Evolutionary conservation across 1,284 basidiomycete genomes (phyloP).

Genomic region (Sanghuangporus weigelae): DNA sequence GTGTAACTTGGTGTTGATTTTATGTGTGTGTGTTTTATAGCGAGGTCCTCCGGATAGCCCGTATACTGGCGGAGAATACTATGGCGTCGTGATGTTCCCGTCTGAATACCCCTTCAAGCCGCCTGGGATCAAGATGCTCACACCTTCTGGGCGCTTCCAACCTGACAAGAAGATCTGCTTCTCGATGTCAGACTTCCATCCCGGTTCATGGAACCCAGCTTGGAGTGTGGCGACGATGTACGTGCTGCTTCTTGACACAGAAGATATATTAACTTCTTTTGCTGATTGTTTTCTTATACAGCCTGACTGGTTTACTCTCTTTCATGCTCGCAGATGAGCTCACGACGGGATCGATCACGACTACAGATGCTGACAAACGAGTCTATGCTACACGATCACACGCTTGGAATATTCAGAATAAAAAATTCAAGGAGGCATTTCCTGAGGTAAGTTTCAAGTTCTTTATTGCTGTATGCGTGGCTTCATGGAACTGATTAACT

Average conservation of each 20-base stretch:
- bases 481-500: background rate
- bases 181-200: constrained; percentile 94
- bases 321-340: constrained; percentile 98
- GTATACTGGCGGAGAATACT: constrained; percentile 90
- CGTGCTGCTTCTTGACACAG: constrained; percentile 28
- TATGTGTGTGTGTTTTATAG: constrained; percentile 34
- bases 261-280: background rate
- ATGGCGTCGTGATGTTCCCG: constrained; percentile 85
- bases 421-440: constrained; percentile 81
- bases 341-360: constrained; percentile 88
- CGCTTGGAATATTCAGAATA: constrained; percentile 76
- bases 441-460: constrained; percentile 59
- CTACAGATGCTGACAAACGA: constrained; percentile 76
- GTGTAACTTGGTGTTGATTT: constrained; percentile 14
- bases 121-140: constrained; percentile 97
- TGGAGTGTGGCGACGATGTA: constrained; percentile 93
- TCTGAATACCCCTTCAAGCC: constrained; percentile 93
- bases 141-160: constrained; percentile 90
- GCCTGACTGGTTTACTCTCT: constrained; percentile 89
- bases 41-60: constrained; percentile 92
- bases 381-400: constrained; percentile 78
- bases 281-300: constrained; percentile 28
- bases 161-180: constrained; percentile 95
- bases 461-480: constrained; percentile 5
- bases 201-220: constrained; percentile 87